Evolutionary conservation across 1,284 basidiomycete species (phyloP), one percentile per base, ranked within the genome.

Genomic region (Pseudozyma sp.): DNA sequence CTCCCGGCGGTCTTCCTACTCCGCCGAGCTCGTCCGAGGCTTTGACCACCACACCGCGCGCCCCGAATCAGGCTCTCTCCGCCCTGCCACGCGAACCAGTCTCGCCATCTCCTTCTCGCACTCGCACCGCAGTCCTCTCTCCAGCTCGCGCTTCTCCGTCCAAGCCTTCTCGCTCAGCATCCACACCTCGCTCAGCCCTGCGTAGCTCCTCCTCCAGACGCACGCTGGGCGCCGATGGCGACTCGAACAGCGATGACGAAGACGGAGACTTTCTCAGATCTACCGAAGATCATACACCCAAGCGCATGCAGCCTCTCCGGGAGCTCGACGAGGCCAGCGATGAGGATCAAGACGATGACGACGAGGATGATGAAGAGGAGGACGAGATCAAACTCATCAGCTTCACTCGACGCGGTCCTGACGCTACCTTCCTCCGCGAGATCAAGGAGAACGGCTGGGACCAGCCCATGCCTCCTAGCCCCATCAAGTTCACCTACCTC

Each of bases 391-490:
- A 68, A 33, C 45, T 70, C 14, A 35, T 75, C 50, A 57, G 50
- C 51, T 51, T 70, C 63, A 69, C 54, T 10, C 72, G 72, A 11
- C 54, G 60, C 10, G 72, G 68, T 6, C 60, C 72, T 8, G 72
- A 75, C 34, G 68, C 72, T 3, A 62, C 67, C 17, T 75, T 75
- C 49, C 46, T 75, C n/a, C 55, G 59, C 17, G 73, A 75, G 55
- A 65, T 71, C 51, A 64, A 64, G 24, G 50, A 68, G 33, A 71
- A 71, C 16, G 73, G 73, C 17, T 75, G 73, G 73, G 64, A 75
- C 37, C 68, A 57, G 44, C 62, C 63, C 4, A 14, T 60, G 13
- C 61, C 62, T 10, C 63, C 45, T 1, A 64, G 63, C 14, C 72
- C 72, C 0, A 69, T 75, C 63, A 70, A 69, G 57, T 67, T 66